phyloP scores from a whole-genome alignment of 2,329 filamentous ascomycete species.

The Coccinonectria pachysandricola region DNA sequence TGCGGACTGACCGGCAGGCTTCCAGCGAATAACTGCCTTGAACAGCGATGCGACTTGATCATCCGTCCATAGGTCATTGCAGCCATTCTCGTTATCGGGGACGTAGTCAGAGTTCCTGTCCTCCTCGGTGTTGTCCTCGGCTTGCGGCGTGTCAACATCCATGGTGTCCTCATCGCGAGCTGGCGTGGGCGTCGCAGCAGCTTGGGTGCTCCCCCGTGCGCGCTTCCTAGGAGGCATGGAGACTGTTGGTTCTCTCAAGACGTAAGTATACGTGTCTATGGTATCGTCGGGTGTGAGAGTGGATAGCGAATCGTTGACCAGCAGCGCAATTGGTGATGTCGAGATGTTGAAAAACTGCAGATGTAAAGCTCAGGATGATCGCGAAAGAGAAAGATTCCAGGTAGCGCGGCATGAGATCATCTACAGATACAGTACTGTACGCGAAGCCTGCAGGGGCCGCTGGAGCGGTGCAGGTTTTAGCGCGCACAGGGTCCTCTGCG shows the following conservation, averaged over 20 bases:
- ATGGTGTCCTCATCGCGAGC: conserved; percentile 48
- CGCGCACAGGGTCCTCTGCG: conserved; percentile 3
- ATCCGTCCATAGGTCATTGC: conserved; percentile 78
- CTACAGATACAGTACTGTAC: conserved; percentile 1
- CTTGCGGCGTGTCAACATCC: conserved; percentile 46
- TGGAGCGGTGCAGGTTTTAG: conserved; percentile 1
- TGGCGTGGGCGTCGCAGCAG: conserved; percentile 46
- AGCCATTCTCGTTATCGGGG: conserved; percentile 12
- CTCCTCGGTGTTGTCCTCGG: conserved; percentile 36
- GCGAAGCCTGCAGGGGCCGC: conserved; percentile 1
- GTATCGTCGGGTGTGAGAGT: too few relatives aligned
- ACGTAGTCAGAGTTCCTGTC: conserved; percentile 11
- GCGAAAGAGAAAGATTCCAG: too few relatives aligned
- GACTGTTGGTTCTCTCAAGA: too few relatives aligned
- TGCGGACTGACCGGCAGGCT: conserved; percentile 65
- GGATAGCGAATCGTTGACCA: too few relatives aligned
- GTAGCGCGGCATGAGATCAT: too few relatives aligned
- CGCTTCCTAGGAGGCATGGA: conserved; percentile 70
- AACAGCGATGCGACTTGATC: conserved; percentile 89
- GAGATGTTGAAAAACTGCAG: conserved; percentile 2
- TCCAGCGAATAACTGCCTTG: conserved; percentile 88
- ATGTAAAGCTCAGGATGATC: conserved; percentile 3
- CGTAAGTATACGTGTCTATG: too few relatives aligned
- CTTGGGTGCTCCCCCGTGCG: conserved; percentile 42
- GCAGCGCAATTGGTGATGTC: conserved; percentile 1